Evolutionary conservation across 257 asterid species (phyloP), one percentile per base, ranked within the genome.

Genomic region (Buddleja alternifolia): DNA sequence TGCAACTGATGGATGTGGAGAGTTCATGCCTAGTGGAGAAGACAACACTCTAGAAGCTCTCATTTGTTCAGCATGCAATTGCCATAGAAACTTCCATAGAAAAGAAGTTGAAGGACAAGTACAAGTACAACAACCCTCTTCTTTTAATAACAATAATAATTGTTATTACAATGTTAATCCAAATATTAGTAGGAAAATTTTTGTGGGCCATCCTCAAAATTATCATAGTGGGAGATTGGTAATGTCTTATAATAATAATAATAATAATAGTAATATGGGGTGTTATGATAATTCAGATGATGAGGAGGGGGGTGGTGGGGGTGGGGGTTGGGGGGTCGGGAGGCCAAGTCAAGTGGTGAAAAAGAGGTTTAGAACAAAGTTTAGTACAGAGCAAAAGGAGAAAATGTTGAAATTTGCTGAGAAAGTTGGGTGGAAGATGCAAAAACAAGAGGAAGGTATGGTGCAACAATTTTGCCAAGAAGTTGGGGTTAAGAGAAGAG

Each of bases 1-100:
- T 69, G 83, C 87, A 32, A 77, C 81, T 3, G 92, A 83, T 71
- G 92, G 92, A 0, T 83, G 92, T 71, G 92, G 92, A 10, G 92
- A 86, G 55, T 86, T 83, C 74, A 83, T 86, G 92, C 83, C 92
- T 0, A 77, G 81, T 69, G 92, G 89, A 10, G 86, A 81, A 69
- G 89, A 83, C 3, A 86, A 84, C 17, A 70, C 74, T 2, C 48
- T 83, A 8, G 87, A 81, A 67, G 85, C 92, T 4, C 73, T 86
- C 7, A 83, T 70, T 19, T 86, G 92, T 59, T 86, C 89, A 52
- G 87, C 79, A 39, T 86, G 89, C 77, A 73, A 56, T 62, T 86
- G 89, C 65, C 92, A 86, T 19, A 79, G 89, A 66, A 86, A 83
- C 48, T 83, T 86, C 69, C 89, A 86, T 15, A 77, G 89, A 53